Evolutionary conservation across 2,329 filamentous ascomycete species (phyloP), one percentile per base, ranked within the genome.

Genomic region (Albophoma yamanashiensis): DNA sequence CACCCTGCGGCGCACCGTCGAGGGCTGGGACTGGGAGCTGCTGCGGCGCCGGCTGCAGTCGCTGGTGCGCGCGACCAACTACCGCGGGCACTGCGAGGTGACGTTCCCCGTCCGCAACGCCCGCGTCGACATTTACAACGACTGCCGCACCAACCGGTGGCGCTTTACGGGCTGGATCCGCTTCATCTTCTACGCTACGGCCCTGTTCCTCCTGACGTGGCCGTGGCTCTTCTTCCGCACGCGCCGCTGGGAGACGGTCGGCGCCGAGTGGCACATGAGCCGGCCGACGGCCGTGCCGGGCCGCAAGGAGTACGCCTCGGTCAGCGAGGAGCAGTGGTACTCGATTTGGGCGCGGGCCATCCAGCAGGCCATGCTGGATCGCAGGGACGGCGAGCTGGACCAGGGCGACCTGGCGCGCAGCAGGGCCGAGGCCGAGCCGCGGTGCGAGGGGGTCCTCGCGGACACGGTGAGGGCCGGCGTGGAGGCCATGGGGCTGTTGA

Each of bases 191-290:
- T 85, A 83, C 68, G 70, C 89, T 7, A 85, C 85, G 0, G 83
- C 91, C 62, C 71, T 89, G 15, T 88, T 88, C 79, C 67, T 92
- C 60, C 77, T 92, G 65, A 76, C 82, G 3, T 92, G 89, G 89
- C 89, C 89, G 0, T 81, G 82, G 60, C 77, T 92, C 15, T 86
- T 83, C 73, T 79, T 90, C 68, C 73, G 80, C 22, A 92, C 89
- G 1, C 84, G 82, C 68, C 78, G 82, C 56, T 92, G 86, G 74
- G 81, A 87, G 63, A 85, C 89, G 2, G 79, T 84, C 3, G 75
- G 78, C 27, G 80, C 82, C 0, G 78, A 86, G 40, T 92, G 87
- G 86, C 65, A 66, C 17, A 60, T 73, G 60, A 73, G 71, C 61
- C 63, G 64, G 64, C 61, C 3, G 59, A 70, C 34, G 77, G 74